A percentile compares a stretch with the other conserved stretches of the same genome.
These are phyloP conservation scores for Lasiodiplodia theobromae DNA, from an alignment of 2,329 filamentous ascomycete species.

Conservation along the genomic window DNA sequence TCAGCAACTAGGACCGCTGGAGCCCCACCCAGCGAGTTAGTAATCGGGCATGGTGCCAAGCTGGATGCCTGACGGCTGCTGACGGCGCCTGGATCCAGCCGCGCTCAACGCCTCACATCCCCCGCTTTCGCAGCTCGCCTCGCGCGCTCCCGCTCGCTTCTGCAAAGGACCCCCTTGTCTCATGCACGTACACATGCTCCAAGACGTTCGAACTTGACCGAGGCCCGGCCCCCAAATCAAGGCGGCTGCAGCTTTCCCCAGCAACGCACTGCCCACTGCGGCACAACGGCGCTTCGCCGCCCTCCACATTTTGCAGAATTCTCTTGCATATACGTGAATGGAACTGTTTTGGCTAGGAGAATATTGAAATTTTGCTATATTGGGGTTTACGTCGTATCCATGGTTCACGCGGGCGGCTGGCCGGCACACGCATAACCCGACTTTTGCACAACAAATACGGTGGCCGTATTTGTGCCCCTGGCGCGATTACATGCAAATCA, in stretches of 20 bases:
- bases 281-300: background rate
- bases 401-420: too few relatives aligned
- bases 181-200: constrained; percentile 22
- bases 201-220: constrained; percentile 16
- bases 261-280: background rate
- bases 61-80: background rate
- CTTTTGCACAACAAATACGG: too few relatives aligned
- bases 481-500: too few relatives aligned
- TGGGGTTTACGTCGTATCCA: too few relatives aligned
- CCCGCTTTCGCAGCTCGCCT: background rate
- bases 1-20: too few relatives aligned
- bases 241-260: constrained; percentile 8
- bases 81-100: background rate
- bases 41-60: background rate
- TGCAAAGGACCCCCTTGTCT: constrained; percentile 7
- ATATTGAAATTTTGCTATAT: too few relatives aligned
- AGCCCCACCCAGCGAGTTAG: background rate
- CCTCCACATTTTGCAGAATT: too few relatives aligned
- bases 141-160: constrained; percentile 11
- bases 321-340: too few relatives aligned
- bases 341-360: too few relatives aligned
- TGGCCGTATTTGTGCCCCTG: too few relatives aligned
- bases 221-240: background rate
- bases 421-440: too few relatives aligned
- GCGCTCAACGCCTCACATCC: constrained; percentile 15